Percentiles rank a stretch among this genome's conserved stretches.
Conservation (phyloP, 108 stramenopile species). For the Cylindrotheca fusiformis region DNA sequence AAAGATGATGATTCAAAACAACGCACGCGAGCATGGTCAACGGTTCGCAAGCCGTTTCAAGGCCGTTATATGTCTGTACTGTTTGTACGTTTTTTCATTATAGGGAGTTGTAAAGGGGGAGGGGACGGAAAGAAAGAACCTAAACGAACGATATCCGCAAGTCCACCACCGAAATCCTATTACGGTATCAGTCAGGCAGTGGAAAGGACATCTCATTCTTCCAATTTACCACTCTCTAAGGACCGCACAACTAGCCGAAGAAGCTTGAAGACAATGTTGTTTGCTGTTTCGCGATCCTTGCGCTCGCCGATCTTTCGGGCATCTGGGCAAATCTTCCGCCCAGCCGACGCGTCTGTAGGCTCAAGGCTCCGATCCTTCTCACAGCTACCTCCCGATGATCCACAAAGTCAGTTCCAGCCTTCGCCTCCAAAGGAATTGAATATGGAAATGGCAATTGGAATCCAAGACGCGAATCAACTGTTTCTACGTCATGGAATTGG, state of each 20-base stretch:
- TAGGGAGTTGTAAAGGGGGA: no score
- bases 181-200: no score
- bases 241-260: no score
- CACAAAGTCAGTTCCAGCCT: slow-evolving; percentile 24
- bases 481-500: slow-evolving; percentile 61
- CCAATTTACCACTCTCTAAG: no score
- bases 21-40: no score
- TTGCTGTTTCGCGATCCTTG: background rate
- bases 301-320: background rate
- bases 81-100: no score
- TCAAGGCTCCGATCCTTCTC: slow-evolving; percentile 19
- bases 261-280: background rate
- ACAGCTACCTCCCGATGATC: slow-evolving; percentile 22
- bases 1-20: background rate
- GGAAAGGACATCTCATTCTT: no score
- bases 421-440: slow-evolving; percentile 44
- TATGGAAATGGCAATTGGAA: slow-evolving; percentile 49
- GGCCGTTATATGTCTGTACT: no score
- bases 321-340: background rate
- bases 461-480: slow-evolving; percentile 55
- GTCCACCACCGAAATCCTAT: no score
- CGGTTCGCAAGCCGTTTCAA: no score
- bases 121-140: no score
- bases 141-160: no score
- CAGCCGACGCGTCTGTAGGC: background rate